These are phyloP conservation scores for Pontederia crassipes DNA, from an alignment of 176 grass and related monocot species.

Conservation along the genomic window DNA sequence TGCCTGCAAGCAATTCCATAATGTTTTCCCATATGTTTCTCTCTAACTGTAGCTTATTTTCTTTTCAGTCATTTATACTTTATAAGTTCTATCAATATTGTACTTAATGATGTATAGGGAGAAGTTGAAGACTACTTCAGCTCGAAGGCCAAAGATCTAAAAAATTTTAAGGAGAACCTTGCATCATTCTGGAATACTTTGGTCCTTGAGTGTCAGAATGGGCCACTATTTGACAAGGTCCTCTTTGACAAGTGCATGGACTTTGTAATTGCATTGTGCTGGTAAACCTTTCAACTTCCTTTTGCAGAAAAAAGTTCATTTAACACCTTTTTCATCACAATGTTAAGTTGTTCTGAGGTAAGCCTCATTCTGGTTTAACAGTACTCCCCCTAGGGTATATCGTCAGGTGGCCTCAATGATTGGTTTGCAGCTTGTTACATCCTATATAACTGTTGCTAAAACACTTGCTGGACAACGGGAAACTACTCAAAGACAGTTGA, in stretches of 20 bases:
- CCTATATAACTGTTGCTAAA: constrained; percentile 87
- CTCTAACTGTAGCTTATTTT: constrained; percentile 8
- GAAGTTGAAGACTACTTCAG: constrained; percentile 78
- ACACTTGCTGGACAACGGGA: constrained; percentile 81
- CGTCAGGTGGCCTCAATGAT: constrained; percentile 76
- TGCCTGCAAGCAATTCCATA: constrained; percentile 10
- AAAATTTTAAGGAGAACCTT: constrained; percentile 88
- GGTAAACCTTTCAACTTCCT: constrained; percentile 37
- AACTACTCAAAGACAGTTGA: constrained; percentile 92
- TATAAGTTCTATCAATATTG: constrained; percentile 9
- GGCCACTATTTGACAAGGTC: constrained; percentile 67
- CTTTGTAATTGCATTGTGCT: constrained; percentile 76
- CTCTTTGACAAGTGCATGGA: constrained; percentile 77
- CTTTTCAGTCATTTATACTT: constrained; percentile 15
- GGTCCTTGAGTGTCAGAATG: constrained; percentile 89
- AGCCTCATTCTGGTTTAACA: constrained; percentile 26
- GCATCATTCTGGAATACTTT: constrained; percentile 77
- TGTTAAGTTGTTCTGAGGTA: neutral
- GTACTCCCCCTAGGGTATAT: constrained; percentile 88
- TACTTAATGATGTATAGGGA: constrained; percentile 37
- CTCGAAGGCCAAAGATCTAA: constrained; percentile 81
- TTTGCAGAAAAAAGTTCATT: too few species aligned
- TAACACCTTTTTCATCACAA: neutral
- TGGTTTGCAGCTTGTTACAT: constrained; percentile 89
- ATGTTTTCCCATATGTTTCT: constrained; percentile 11